phyloP scores from a whole-genome alignment of 129 eudicot genomes.

The Helianthus annuus region DNA sequence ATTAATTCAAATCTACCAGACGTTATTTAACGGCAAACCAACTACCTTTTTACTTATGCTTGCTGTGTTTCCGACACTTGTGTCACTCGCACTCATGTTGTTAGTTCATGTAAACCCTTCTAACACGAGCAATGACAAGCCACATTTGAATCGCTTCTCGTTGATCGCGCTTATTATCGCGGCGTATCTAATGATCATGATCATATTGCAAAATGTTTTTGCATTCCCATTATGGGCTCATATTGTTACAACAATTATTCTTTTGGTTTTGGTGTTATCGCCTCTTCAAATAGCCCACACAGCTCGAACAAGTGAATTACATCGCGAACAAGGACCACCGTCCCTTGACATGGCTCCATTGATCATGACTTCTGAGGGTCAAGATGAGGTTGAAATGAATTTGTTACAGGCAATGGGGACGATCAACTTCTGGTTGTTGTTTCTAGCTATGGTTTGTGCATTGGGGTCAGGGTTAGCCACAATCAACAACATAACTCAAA shows the following conservation, averaged over 20 bases:
- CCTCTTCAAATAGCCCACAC: constrained; percentile 55
- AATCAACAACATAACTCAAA: constrained; percentile 74
- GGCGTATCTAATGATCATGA: constrained; percentile 57
- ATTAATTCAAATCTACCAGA: constrained; percentile 68
- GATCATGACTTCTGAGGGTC: constrained; percentile 24
- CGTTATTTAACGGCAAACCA: constrained; percentile 55
- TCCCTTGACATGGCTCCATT: constrained; percentile 31
- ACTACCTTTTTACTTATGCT: constrained; percentile 66
- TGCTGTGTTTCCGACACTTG: constrained; percentile 60
- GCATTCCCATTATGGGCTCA: constrained; percentile 54
- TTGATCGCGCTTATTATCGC: constrained; percentile 50
- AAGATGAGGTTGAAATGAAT: constrained; percentile 43
- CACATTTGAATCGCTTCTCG: constrained; percentile 56
- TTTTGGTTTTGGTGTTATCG: constrained; percentile 50
- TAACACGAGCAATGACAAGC: constrained; percentile 44
- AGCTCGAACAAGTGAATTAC: constrained; percentile 36
- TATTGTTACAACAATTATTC: constrained; percentile 33
- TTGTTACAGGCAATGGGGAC: constrained; percentile 57
- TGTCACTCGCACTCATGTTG: constrained; percentile 63
- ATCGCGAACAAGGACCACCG: neutral
- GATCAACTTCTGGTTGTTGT: constrained; percentile 78
- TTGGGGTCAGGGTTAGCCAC: constrained; percentile 95
- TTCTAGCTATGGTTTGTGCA: constrained; percentile 71
- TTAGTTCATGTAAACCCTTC: constrained; percentile 48
- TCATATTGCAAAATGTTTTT: constrained; percentile 55